Evolutionary conservation across 257 asterid species (phyloP), one percentile per base, ranked within the genome.

Genomic region (Ophiorrhiza pumila): DNA sequence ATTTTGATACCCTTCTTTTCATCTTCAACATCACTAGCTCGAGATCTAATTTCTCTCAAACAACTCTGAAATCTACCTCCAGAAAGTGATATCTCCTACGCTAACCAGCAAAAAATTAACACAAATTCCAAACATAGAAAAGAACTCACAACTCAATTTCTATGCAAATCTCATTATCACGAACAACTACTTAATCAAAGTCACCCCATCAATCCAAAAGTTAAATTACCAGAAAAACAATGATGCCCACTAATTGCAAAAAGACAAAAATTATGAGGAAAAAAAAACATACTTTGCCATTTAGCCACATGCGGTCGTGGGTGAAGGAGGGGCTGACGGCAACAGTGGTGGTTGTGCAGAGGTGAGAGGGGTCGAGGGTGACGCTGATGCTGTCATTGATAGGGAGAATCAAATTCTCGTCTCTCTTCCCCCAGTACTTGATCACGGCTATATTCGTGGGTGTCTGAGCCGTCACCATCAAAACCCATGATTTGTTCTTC

Each of bases 301-400:
- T 92, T 57, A 95, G 92, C 99, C 99, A 95, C 92, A 92, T 95
- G 62, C 97, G 93, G 59, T 95, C 99, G 22, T 76, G 79, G 3
- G 85, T 34, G 68, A 92, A 92, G 52, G 79, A 47, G 4, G 97
- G 96, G 80, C 99, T 92, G 78, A 92, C 99, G 68, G 98, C 95
- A 72, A 92, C 98, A 79, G 99, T 92, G 69, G 99, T 95, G 77
- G 98, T 95, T 77, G 99, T 94, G 86, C 99, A 91, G 79, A 94
- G 97, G 67, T 91, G 98, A 69, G 87, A 85, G 29, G 99, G 99
- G 74, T 91, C 99, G 59, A 94, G 95, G 41, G 99, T 95, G 49
- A 95, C 96, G 77, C 99, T 95, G 58, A 95, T 95, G 82, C 99
- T 95, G 69, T 92, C 97, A 61, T 95, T 95, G 68, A 95, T 89